Evolutionary conservation across 2,329 filamentous ascomycete genomes (phyloP).

Genomic region (Cladophialophora yegresii): DNA sequence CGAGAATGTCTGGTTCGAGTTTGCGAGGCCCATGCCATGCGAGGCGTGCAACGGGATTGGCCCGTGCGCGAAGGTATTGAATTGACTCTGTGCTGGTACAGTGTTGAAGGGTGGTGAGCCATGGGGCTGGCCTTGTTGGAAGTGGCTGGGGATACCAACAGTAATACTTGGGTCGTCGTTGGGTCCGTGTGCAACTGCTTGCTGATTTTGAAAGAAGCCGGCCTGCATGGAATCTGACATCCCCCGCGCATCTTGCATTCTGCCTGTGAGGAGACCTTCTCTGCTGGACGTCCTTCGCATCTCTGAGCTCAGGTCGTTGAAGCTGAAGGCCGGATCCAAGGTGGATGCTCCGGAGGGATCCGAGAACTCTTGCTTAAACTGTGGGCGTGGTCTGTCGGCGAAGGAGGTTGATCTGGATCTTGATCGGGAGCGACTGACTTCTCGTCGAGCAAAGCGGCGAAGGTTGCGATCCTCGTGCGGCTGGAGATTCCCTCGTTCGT

Average conservation of each 20-base stretch:
- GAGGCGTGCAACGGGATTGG: constrained; percentile 7
- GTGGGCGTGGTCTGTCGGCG: constrained; percentile 16
- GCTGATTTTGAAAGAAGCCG: constrained; percentile 15
- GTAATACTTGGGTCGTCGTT: constrained; percentile 6
- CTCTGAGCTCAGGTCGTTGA: constrained; percentile 20
- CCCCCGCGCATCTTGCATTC: constrained; percentile 11
- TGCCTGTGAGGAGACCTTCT: constrained; percentile 14
- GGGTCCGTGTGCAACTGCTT: constrained; percentile 5
- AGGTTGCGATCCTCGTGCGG: constrained; percentile 35
- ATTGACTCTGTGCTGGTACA: constrained; percentile 7
- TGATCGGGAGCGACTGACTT: constrained; percentile 32
- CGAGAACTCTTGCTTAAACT: constrained; percentile 23
- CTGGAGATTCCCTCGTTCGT: constrained; percentile 27
- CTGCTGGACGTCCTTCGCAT: constrained; percentile 19
- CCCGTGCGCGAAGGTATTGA: constrained; percentile 9
- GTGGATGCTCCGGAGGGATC: constrained; percentile 10
- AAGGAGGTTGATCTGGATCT: constrained; percentile 31
- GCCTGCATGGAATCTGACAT: constrained; percentile 18
- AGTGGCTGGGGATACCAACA: constrained; percentile 15
- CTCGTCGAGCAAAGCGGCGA: constrained; percentile 34
- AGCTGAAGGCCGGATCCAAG: constrained; percentile 26
- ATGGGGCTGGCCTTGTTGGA: constrained; percentile 6
- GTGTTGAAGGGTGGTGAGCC: constrained; percentile 14
- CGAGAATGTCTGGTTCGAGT: constrained; percentile 13
- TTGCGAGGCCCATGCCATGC: neutral